Evolutionary conservation across 257 asterid species (phyloP).

Genomic region (Solanum chilense): DNA sequence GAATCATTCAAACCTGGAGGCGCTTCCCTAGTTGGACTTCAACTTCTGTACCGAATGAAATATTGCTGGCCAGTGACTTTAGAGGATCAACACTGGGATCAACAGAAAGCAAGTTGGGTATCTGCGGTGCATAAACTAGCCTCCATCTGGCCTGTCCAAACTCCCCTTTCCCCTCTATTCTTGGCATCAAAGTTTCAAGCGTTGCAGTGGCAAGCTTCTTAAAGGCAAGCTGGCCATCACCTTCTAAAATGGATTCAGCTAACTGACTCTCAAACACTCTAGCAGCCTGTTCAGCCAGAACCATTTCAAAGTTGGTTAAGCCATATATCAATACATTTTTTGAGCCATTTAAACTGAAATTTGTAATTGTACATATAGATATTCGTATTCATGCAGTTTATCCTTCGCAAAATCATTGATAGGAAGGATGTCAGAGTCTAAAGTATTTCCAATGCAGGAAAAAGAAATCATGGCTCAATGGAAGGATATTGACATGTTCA

Average conservation of each 20-base stretch:
- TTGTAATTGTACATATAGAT: neutral
- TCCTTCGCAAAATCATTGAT: neutral
- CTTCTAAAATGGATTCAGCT: conserved; percentile 95
- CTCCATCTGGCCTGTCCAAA: conserved; percentile 99
- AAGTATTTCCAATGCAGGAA: neutral
- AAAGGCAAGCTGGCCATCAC: conserved; percentile 97
- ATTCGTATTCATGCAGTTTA: neutral
- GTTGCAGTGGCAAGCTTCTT: conserved; percentile 99
- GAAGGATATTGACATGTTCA: neutral
- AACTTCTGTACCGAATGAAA: conserved; percentile 96
- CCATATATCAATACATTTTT: neutral
- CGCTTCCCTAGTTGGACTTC: conserved; percentile 98
- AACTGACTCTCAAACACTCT: conserved; percentile 94
- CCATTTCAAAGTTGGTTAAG: neutral
- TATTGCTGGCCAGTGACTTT: conserved; percentile 90
- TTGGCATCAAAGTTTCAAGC: conserved; percentile 88
- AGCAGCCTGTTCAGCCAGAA: conserved; percentile 63
- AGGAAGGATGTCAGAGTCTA: neutral
- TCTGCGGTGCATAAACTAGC: conserved; percentile 95
- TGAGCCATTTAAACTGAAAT: neutral
- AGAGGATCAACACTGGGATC: conserved; percentile 98
- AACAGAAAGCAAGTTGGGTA: conserved; percentile 83
- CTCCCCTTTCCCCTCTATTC: conserved; percentile 98
- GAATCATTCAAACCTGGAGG: conserved; percentile 57
- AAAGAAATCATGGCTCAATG: neutral